Percentiles rank a stretch among this genome's conserved stretches.
Evolutionary conservation across 176 grass and related monocot genomes (phyloP).

Genomic region (Oryza punctata): DNA sequence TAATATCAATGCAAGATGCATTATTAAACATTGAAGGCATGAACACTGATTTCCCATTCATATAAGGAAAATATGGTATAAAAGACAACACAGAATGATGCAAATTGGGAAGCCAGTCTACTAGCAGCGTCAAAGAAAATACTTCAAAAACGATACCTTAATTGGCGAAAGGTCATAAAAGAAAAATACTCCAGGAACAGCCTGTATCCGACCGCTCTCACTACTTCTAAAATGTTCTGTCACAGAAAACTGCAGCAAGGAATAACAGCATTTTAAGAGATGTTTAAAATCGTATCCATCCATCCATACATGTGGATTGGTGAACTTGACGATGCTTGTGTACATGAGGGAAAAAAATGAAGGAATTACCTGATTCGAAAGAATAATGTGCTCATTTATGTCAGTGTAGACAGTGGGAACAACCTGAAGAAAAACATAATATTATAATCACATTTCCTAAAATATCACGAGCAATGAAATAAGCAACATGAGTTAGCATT

Average conservation of each 20-base stretch:
- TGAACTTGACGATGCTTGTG: conserved; percentile 7
- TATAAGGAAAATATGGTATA: conserved; percentile 3
- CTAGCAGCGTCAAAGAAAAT: neutral
- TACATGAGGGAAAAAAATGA: conserved; percentile 27
- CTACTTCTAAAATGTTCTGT: conserved; percentile 91
- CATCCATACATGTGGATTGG: neutral
- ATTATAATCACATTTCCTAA: conserved; percentile 2
- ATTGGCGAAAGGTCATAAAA: conserved; percentile 98
- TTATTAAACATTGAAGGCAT: conserved; percentile 3
- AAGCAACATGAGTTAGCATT: neutral
- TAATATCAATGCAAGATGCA: conserved; percentile 7
- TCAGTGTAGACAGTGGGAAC: conserved; percentile 85
- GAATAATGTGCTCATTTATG: conserved; percentile 85
- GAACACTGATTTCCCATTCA: neutral
- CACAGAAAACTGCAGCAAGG: conserved; percentile 78
- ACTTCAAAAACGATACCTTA: conserved; percentile 61
- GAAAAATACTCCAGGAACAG: conserved; percentile 97
- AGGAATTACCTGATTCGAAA: conserved; percentile 83
- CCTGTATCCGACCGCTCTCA: conserved; percentile 70
- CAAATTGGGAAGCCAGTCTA: conserved; percentile 2
- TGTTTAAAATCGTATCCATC: conserved; percentile 16
- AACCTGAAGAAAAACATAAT: conserved; percentile 57
- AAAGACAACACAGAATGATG: neutral
- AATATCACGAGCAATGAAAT: conserved; percentile 28
- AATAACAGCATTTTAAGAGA: conserved; percentile 34